These are phyloP conservation scores for Arbutus unedo DNA, from an alignment of 148 eudicot genomes.

Conservation along the genomic window DNA sequence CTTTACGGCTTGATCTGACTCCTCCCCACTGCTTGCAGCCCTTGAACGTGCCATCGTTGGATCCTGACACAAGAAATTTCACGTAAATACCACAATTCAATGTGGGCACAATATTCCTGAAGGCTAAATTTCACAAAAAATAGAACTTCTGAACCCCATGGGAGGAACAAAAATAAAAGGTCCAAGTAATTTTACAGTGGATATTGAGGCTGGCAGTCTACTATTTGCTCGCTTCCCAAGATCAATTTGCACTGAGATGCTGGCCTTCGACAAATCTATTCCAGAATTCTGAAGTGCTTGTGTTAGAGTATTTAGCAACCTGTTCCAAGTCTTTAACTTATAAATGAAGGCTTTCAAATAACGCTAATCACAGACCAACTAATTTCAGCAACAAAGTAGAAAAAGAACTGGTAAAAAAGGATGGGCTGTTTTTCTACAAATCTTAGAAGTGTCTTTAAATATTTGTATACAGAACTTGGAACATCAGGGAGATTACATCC, in stretches of 20 bases:
- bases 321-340: constrained; percentile 26
- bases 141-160: neutral
- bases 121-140: neutral
- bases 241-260: constrained; percentile 85
- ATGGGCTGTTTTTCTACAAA: neutral
- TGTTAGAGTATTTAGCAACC: constrained; percentile 71
- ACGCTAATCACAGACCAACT: neutral
- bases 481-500: neutral
- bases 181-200: constrained; percentile 44
- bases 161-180: neutral
- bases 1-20: constrained; percentile 53
- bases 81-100: neutral
- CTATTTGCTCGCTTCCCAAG: constrained; percentile 69
- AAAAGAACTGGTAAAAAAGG: neutral
- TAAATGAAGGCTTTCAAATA: neutral
- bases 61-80: constrained; percentile 29
- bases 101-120: neutral
- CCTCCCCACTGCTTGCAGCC: constrained; percentile 36
- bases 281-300: constrained; percentile 86
- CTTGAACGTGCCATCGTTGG: constrained; percentile 30
- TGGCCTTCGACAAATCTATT: constrained; percentile 85
- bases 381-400: neutral
- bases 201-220: constrained; percentile 28
- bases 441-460: neutral
- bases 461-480: neutral